Base-by-base conservation (phyloP, 1,284 basidiomycete species). In the Papiliotrema terrestris region DNA sequence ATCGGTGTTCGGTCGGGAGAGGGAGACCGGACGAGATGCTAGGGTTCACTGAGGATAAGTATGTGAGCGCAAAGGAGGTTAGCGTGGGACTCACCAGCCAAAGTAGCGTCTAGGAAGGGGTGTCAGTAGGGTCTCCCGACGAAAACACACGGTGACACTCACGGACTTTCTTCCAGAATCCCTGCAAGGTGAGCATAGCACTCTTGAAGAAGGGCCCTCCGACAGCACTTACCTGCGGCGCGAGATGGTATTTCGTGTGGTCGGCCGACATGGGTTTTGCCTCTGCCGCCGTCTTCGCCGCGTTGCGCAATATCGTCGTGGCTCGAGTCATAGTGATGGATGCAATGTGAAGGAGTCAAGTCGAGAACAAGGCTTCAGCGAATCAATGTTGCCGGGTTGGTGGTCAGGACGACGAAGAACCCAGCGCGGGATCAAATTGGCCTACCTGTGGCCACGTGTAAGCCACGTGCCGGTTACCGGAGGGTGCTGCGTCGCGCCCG, bases 101-200 rank as follows among this genome's bases (percentile, higher is more conserved):
- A 80, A 59, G 88, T 84, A 76, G 93, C 89, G 65, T 88, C 89
- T 91, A 75, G 51, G 35, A 60, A 59, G 15, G 52, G 51, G 29
- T 8, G 47, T 45, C 32, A 56, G 42, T 55, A 26, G 52, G 32
- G 23, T 37, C 2, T 45, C 39, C 25, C 13, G 11, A 9, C 20
- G 14, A 17, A 15, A 2, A 44, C 11, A 35, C 29, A 53, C 50
- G n/a, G 38, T 26, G 2, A 50, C 32, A 81, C 88, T 62, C 66
- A 91, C 91, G 85, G 74, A 94, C 89, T 79, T 87, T 91, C 84
- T 93, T 94, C 91, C 91, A 94, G 75, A 94, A 92, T 2, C 91
- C 76, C 73, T 75, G 55, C 9, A 15, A 26, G 20, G 59, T 65
- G 35, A 66, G 41, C 36, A 37, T 23, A 3, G 22, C 23, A 39